A percentile compares a stretch with the other conserved stretches of the same genome.
Conservation (phyloP, 2,329 filamentous ascomycete species). For the Pseudocercospora fuligena region DNA sequence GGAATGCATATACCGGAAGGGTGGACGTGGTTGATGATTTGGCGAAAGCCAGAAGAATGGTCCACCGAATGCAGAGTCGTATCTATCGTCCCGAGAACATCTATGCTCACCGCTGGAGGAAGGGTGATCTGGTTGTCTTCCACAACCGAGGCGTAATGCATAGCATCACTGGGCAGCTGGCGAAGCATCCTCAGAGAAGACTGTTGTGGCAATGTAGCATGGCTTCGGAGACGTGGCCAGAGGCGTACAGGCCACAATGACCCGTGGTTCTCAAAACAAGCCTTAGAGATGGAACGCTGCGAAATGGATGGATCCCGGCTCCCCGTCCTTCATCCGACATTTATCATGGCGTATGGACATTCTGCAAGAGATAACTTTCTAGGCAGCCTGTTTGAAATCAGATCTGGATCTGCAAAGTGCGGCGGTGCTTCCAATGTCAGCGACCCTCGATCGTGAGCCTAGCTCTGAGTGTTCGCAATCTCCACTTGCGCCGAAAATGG, state of each 20-base stretch:
- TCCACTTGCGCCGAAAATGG: neutral
- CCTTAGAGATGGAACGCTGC: neutral
- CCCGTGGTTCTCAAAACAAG: neutral
- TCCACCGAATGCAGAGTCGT: slow-evolving; percentile 35
- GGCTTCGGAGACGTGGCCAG: slow-evolving; percentile 15
- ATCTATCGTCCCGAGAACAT: slow-evolving; percentile 37
- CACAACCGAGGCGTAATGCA: slow-evolving; percentile 44
- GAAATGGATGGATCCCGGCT: neutral
- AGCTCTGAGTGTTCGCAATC: neutral
- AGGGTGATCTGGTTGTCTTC: slow-evolving; percentile 42
- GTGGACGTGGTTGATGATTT: slow-evolving; percentile 29
- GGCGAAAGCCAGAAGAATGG: slow-evolving; percentile 33
- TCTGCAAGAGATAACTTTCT: neutral
- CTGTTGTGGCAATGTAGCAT: slow-evolving; percentile 39
- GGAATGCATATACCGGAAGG: slow-evolving; percentile 28
- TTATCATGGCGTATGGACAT: neutral
- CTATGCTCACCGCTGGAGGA: slow-evolving; percentile 42
- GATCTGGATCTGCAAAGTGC: neutral
- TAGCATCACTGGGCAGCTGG: slow-evolving; percentile 40
- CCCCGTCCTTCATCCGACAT: neutral
- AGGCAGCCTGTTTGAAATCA: neutral
- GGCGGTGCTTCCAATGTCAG: neutral
- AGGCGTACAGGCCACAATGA: slow-evolving; percentile 1
- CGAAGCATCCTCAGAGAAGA: slow-evolving; percentile 28
- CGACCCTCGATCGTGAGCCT: neutral